phyloP scores from a whole-genome alignment of 495 filamentous ascomycete species.

The Talaromyces liani region DNA sequence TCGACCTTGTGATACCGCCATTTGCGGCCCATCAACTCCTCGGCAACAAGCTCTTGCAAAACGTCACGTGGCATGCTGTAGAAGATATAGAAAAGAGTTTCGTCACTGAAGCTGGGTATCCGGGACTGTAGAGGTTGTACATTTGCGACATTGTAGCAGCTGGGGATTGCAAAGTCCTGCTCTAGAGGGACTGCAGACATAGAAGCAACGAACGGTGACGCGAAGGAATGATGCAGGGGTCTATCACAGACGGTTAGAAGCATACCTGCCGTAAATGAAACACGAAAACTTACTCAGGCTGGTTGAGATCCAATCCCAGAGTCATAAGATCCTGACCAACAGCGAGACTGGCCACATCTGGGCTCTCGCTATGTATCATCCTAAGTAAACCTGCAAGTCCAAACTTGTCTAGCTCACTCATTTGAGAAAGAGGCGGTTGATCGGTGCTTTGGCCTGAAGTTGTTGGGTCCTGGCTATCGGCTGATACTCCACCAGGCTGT shows the following conservation, averaged over 20 bases:
- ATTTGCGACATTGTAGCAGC: conserved; percentile 83
- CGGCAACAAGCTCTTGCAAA: conserved; percentile 76
- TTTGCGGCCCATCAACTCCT: conserved; percentile 74
- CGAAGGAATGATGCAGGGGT: conserved; percentile 57
- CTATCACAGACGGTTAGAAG: conserved; percentile 19
- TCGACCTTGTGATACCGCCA: conserved; percentile 92
- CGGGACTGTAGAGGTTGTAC: conserved; percentile 72
- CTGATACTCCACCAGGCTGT: conserved; percentile 34
- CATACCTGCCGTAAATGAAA: not conserved
- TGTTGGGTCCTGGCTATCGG: conserved; percentile 31
- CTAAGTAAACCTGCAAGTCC: conserved; percentile 72
- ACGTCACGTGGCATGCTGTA: conserved; percentile 81
- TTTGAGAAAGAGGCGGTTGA: conserved; percentile 58
- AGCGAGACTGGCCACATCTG: conserved; percentile 67
- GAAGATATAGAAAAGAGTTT: conserved; percentile 92
- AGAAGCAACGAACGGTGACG: conserved; percentile 62
- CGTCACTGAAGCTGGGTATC: conserved; percentile 76
- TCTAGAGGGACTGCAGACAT: conserved; percentile 61
- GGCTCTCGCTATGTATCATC: conserved; percentile 70
- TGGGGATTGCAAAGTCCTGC: conserved; percentile 70
- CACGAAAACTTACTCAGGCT: conserved; percentile 57
- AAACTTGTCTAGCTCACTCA: conserved; percentile 74
- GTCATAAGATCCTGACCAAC: conserved; percentile 71
- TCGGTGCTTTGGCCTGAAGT: conserved; percentile 32
- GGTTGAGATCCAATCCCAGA: conserved; percentile 73